Evolutionary conservation across 768 basidiomycete species (phyloP), one percentile per base, ranked within the genome.

Genomic region (Termitomyces sp.): DNA sequence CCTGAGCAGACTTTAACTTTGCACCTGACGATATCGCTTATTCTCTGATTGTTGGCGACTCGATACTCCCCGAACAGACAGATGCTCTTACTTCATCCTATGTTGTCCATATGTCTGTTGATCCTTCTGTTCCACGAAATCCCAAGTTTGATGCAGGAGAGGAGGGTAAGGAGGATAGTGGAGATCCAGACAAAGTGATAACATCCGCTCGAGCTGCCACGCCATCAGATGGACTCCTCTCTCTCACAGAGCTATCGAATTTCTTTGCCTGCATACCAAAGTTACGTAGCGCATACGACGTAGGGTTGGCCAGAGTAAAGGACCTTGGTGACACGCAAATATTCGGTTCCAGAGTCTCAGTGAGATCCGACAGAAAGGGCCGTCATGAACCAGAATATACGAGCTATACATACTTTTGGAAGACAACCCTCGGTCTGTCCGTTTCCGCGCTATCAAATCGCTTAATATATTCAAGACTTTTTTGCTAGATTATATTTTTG

Each of bases 381-480:
- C 76, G 72, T 12, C 72, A 81, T 68, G 93, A 95, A 68, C 93
- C 94, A 3, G 81, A 84, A 69, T 98, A 87, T 76, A 95, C 95
- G 39, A 91, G 88, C 68, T 96, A 88, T 67, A 93, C 95, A 0
- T 84, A 91, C 70, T 87, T 87, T 66, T 95, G 93, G 92, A 83
- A 89, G 66, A 74, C 88, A 9, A 88, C 89, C 3, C 69, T 95
- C 68, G 93, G 93, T 89, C 64, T 60, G 76, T 68, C 11, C 39
- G 11, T 48, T 30, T 22, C 0, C 12, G 3, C 12, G 12, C 16
- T 33, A 5, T 39, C 24, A 4, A 30, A 27, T 36, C 6, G 47
- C 39, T 34, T 24, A 20, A 42, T 36, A 42, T 36, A 46, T 1
- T 42, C 31, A 7, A 27, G 24, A 33, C 16, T 39, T n/a, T 12